A percentile compares a stretch with the other conserved stretches of the same genome.
These are phyloP conservation scores for Ceratobasidium sp. DNA, from an alignment of 1,284 basidiomycete genomes.

Conservation along the genomic window DNA sequence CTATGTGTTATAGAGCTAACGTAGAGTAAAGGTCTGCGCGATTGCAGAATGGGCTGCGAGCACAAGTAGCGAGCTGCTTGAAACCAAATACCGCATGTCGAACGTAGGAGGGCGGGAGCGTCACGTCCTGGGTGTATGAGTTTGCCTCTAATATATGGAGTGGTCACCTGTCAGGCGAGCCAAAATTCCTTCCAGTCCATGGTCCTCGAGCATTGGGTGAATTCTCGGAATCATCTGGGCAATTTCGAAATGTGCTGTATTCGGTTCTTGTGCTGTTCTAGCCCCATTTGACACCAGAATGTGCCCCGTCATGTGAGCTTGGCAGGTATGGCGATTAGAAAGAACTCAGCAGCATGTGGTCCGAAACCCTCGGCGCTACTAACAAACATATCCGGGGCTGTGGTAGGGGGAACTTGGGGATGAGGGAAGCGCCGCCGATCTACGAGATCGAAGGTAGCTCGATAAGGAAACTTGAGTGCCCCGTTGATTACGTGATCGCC, in stretches of 20 bases:
- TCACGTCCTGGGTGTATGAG: background rate
- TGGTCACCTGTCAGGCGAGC: background rate
- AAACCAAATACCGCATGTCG: constrained; percentile 4
- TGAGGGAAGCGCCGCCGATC: no score
- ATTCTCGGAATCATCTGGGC: constrained; percentile 5
- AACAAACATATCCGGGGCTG: no score
- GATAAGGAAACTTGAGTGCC: no score
- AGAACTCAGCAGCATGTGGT: no score
- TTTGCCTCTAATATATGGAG: background rate
- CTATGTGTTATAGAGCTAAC: background rate
- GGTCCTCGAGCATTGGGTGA: background rate
- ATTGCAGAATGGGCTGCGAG: constrained; percentile 2
- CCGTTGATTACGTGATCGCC: no score
- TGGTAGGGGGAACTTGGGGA: no score
- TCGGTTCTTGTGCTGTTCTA: background rate
- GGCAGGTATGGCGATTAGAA: background rate
- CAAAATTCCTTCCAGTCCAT: background rate
- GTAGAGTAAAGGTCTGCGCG: constrained; percentile 19
- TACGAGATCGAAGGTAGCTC: no score
- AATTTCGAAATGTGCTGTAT: background rate
- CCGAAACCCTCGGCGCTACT: no score
- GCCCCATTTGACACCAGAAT: background rate
- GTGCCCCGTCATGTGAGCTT: background rate
- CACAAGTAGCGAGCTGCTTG: background rate
- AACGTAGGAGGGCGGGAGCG: background rate